Percentiles rank a stretch among this genome's conserved stretches.
phyloP scores from a whole-genome alignment of 345 rosid genomes.

The Trapa incisa region DNA sequence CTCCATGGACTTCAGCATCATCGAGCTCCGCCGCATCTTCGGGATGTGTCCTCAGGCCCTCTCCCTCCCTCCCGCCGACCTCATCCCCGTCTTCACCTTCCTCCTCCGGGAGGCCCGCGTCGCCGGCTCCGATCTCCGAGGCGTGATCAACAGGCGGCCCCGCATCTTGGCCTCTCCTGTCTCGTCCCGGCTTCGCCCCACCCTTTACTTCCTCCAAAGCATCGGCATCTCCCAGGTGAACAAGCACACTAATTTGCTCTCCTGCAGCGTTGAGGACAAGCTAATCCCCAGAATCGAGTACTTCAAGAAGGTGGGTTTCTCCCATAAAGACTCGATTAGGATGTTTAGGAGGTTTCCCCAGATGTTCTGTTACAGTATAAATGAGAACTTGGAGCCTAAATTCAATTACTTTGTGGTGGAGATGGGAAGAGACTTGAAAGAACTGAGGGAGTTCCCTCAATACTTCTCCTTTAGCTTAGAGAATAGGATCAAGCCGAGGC shows the following conservation, averaged over 20 bases:
- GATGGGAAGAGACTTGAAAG: conserved; percentile 82
- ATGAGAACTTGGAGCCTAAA: conserved; percentile 59
- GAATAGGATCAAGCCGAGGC: conserved; percentile 76
- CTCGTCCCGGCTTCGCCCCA: conserved; percentile 48
- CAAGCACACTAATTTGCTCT: conserved; percentile 58
- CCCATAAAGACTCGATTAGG: conserved; percentile 30
- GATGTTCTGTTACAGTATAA: conserved; percentile 61
- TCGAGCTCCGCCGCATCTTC: conserved; percentile 53
- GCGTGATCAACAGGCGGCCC: conserved; percentile 65
- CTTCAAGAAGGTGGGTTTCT: conserved; percentile 55
- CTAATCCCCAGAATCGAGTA: conserved; percentile 53
- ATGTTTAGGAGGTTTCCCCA: conserved; percentile 79
- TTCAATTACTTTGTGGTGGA: conserved; percentile 54
- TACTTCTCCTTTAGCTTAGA: conserved; percentile 80
- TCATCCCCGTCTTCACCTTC: conserved; percentile 66
- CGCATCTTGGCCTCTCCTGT: conserved; percentile 62
- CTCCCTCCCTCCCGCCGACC: conserved; percentile 22
- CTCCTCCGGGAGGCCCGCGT: conserved; percentile 79
- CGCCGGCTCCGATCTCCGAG: conserved; percentile 33
- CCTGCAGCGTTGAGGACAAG: conserved; percentile 71
- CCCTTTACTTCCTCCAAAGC: conserved; percentile 65
- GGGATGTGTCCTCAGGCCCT: conserved; percentile 73
- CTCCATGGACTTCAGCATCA: conserved; percentile 38
- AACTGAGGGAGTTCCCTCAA: conserved; percentile 65
- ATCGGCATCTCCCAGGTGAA: conserved; percentile 58